Evolutionary conservation across 805 yeast species (phyloP).

Genomic region (Dipodascopsis uninucleata): DNA sequence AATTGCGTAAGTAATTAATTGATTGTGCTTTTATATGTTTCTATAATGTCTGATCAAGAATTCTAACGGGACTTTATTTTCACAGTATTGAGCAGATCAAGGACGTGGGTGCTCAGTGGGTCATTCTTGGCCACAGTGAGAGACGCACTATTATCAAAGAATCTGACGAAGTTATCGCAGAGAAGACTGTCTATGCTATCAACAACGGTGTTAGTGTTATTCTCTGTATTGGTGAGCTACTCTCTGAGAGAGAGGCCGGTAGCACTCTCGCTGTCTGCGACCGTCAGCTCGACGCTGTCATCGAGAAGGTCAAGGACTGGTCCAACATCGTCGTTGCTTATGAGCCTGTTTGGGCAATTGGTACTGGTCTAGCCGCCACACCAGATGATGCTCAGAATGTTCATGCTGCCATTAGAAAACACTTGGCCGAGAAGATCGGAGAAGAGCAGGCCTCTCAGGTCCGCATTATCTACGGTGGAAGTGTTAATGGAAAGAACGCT

Average conservation of each 20-base stretch:
- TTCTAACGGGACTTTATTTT: background rate
- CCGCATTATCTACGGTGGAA: slow-evolving; percentile 97
- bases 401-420: slow-evolving; percentile 83
- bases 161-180: slow-evolving; percentile 77
- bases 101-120: slow-evolving; percentile 93
- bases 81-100: slow-evolving; percentile 65
- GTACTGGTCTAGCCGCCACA: slow-evolving; percentile 98
- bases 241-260: slow-evolving; percentile 86
- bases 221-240: slow-evolving; percentile 90
- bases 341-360: slow-evolving; percentile 99
- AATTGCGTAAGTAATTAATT: slow-evolving; percentile 51
- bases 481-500: slow-evolving; percentile 94
- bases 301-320: slow-evolving; percentile 84
- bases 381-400: slow-evolving; percentile 97
- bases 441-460: slow-evolving; percentile 66
- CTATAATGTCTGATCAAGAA: too few relatives aligned
- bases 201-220: slow-evolving; percentile 87
- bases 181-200: slow-evolving; percentile 89
- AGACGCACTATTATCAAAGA: slow-evolving; percentile 93
- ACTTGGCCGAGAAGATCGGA: slow-evolving; percentile 74
- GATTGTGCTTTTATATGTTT: background rate
- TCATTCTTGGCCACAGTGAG: slow-evolving; percentile 96
- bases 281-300: slow-evolving; percentile 86
- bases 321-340: slow-evolving; percentile 88
- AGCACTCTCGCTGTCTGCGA: slow-evolving; percentile 80